Base-by-base conservation (phyloP, 495 filamentous ascomycete species). In the Oleoguttula mirabilis region DNA sequence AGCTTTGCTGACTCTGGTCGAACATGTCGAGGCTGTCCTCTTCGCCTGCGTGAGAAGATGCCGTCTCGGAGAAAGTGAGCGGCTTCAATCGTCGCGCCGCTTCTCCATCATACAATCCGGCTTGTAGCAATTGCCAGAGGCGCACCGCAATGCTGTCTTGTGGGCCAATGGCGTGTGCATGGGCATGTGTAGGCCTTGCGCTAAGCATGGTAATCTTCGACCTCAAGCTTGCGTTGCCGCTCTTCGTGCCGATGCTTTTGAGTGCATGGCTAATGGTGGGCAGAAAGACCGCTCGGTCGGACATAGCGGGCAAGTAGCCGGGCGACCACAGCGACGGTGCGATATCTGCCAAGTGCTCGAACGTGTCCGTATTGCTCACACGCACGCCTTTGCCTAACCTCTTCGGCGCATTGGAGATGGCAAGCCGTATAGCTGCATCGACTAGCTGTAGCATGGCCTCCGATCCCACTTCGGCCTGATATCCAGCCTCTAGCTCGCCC, bases 201-300 rank as follows among this genome's bases (percentile, higher is more conserved):
- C 14, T 30, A 8, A 30, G 14, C 14, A 30, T 30, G 8, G 27
- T 8, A 30, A 14, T 14, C 27, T 8, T 30, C 27, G 8, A 30
- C 14, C 14, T 14, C 14, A 30, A 30, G n/a, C n/a, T n/a, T n/a
- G n/a, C n/a, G n/a, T n/a, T n/a, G n/a, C n/a, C 27, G 8, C 27
- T 14, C 19, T 8, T 15, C 10, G 7, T 35, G 16, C 32, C 33
- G 2, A 43, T 35, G 22, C n/a, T 14, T 10, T 12, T 22, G 2
- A 60, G 39, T 2, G 58, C 59, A 17, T 48, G 51, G 30, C 40
- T 47, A 10, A 63, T 43, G 2, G 48, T 60, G 4, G 58, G 56
- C 2, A 59, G 16, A 19, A 63, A 55, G 14, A 48, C 38, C 10
- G 56, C 42, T 31, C 56, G 40, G 20, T 46, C 43, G 6, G 58